Conservation (phyloP, 805 yeast species). For the Candida ipomoeae region DNA sequence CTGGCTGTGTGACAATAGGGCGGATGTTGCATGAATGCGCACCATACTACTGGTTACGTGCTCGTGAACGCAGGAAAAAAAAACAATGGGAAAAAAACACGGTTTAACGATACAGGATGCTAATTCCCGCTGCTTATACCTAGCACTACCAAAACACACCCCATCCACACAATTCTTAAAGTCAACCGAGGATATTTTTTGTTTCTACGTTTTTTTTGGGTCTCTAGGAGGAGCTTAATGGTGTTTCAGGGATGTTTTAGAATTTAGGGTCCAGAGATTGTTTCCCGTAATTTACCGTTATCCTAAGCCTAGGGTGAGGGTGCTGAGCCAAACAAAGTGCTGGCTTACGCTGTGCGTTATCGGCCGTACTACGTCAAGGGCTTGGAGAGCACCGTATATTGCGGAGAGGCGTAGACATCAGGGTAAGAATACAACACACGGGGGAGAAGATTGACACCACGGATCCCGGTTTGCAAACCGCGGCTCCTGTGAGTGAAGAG, state of each 20-base stretch:
- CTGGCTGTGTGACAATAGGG: constrained; percentile 1
- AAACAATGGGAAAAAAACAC: constrained; percentile 3
- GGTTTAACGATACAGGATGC: constrained; percentile 3
- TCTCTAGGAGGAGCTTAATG: no score
- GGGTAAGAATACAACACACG: no score
- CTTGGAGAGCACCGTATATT: background rate
- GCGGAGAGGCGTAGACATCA: background rate
- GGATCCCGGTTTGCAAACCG: no score
- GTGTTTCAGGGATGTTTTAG: no score
- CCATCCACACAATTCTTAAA: no score
- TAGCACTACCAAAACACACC: background rate
- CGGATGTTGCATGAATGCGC: background rate
- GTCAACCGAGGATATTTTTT: no score
- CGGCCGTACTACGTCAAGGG: background rate
- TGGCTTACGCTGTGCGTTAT: background rate
- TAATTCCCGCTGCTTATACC: background rate
- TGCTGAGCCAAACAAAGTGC: background rate
- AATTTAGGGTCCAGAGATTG: no score
- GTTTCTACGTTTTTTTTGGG: no score
- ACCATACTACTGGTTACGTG: background rate
- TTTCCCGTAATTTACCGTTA: background rate
- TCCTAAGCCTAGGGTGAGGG: background rate
- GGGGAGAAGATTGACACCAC: no score
- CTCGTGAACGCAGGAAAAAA: background rate
- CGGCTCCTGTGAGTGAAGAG: background rate